A percentile compares a stretch with the other conserved stretches of the same genome.
Evolutionary conservation across 345 rosid genomes (phyloP).

Genomic region (Camelina laxa): DNA sequence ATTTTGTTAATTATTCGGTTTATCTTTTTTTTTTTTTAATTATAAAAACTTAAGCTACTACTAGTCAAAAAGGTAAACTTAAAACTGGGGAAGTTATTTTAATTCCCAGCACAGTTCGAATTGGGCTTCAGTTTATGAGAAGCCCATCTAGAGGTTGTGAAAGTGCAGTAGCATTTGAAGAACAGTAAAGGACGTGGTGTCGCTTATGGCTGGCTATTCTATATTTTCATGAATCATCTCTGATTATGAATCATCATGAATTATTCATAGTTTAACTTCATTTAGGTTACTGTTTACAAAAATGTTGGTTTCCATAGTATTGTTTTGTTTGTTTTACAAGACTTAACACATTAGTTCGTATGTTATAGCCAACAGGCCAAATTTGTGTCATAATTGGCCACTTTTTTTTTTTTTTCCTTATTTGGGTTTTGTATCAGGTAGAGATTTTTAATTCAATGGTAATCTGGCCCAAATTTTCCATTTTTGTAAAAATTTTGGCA

Average conservation of each 20-base stretch:
- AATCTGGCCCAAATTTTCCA: not conserved
- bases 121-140: conserved; percentile 6
- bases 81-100: too few relatives aligned
- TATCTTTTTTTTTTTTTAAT: too few relatives aligned
- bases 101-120: not conserved
- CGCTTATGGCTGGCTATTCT: not conserved
- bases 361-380: not conserved
- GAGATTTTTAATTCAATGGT: not conserved
- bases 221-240: not conserved
- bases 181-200: not conserved
- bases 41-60: too few relatives aligned
- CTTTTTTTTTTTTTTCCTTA: not conserved
- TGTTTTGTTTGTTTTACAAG: not conserved
- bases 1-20: conserved; percentile 1
- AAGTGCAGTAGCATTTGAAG: too few relatives aligned
- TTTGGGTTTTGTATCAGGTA: not conserved
- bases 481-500: not conserved
- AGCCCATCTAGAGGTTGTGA: not conserved
- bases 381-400: not conserved
- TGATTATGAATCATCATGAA: too few relatives aligned
- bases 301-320: not conserved
- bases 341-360: not conserved
- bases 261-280: not conserved
- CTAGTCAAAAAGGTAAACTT: too few relatives aligned
- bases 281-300: not conserved